Conservation (phyloP, 2,329 filamentous ascomycete genomes). For the Trichoderma guizhouense region DNA sequence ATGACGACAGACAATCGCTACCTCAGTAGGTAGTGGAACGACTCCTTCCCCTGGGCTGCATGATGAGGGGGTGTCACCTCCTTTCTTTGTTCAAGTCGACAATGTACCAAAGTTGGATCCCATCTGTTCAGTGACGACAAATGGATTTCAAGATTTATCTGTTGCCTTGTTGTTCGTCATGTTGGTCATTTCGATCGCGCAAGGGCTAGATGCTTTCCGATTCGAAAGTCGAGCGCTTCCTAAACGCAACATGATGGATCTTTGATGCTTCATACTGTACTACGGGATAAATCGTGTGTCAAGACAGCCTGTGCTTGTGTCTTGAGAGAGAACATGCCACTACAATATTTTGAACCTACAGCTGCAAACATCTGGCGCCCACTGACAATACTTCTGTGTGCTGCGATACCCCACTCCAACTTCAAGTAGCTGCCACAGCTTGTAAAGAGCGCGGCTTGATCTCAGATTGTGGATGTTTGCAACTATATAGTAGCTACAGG, state of each 20-base stretch:
- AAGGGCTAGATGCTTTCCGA: not conserved
- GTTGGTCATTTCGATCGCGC: not conserved
- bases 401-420: not conserved
- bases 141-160: not conserved
- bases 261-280: not conserved
- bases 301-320: not conserved
- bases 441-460: not conserved
- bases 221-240: not conserved
- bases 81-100: not conserved
- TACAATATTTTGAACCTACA: not conserved
- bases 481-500: not conserved
- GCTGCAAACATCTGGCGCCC: not conserved
- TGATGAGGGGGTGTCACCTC: not conserved
- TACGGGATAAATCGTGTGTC: not conserved
- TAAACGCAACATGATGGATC: not conserved
- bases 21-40: too few species aligned
- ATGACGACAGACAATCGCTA: not conserved
- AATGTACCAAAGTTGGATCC: not conserved
- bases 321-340: not conserved
- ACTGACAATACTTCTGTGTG: not conserved
- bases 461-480: not conserved
- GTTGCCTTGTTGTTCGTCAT: not conserved
- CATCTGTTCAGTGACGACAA: not conserved
- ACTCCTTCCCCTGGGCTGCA: not conserved
- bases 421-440: not conserved